Evolutionary conservation across 805 yeast genomes (phyloP), one percentile per base, ranked within the genome.

Genomic region (Saccharomycopsis oosterbeekiorum): DNA sequence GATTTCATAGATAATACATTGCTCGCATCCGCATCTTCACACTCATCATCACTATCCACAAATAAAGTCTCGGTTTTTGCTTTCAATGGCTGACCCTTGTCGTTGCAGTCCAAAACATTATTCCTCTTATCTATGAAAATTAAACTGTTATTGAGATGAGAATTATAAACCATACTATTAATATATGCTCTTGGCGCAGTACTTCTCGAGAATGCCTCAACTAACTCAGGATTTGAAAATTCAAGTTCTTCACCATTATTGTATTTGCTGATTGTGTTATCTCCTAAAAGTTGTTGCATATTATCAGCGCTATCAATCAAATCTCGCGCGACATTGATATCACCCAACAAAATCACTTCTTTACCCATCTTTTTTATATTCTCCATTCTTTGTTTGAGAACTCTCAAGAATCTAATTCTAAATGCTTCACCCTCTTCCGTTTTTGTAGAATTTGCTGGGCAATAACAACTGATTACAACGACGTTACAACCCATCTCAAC

Each of bases 381-480:
- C 40, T 80, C 73, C 17, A 88, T 80, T 55, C 99, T 78, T 59
- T 78, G 73, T 59, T 90, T 81, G 56, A 93, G 70, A 1, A 81
- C 72, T 24, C 75, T 74, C 59, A 89, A 74, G 67, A 89, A 93
- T 15, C 75, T 71, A 43, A 82, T 66, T 58, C 96, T 73, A 65
- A 77, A 85, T 12, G 67, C 68, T 65, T 84, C 88, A 14, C 84
- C 96, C 36, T 83, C 86, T 29, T 81, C 86, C 0, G 90, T 82
- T 0, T 79, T 81, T 71, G 77, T 76, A 0, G 97, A 89, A 70
- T 90, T 89, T 0, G 98, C 98, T 0, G 98, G 98, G 70, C 97
- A 93, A 69, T 93, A 93, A 4, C 86, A 78, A 0, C 85, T 76
- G 55, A 88, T 80, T 0, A 88, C 70, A 2, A 88, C 88, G 0